Percentiles rank a stretch among this genome's conserved stretches.
Conservation (phyloP, 805 yeast genomes). For the Ogataea pilisensis region DNA sequence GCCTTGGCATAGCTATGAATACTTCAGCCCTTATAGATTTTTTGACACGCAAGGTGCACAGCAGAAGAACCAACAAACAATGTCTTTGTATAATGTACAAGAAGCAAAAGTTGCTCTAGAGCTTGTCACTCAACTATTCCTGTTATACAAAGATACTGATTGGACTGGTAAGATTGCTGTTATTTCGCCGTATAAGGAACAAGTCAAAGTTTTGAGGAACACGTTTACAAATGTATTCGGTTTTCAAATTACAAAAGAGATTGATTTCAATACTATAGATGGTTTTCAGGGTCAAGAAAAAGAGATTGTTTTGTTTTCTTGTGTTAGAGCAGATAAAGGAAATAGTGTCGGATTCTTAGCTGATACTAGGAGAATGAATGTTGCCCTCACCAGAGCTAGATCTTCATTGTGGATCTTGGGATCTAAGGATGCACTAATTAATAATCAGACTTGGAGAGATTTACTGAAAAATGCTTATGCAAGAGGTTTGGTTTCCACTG, state of each 20-base stretch:
- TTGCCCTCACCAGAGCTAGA: conserved; percentile 90
- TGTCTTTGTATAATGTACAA: conserved; percentile 63
- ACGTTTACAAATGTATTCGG: conserved; percentile 63
- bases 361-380: conserved; percentile 94
- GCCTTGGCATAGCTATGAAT: conserved; percentile 65
- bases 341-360: conserved; percentile 74
- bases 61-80: conserved; percentile 55
- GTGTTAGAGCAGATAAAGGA: conserved; percentile 80
- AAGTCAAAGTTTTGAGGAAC: conserved; percentile 55
- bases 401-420: conserved; percentile 93
- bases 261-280: conserved; percentile 93
- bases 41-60: conserved; percentile 69
- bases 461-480: conserved; percentile 61
- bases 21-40: conserved; percentile 73
- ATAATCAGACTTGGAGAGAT: conserved; percentile 70
- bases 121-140: conserved; percentile 51
- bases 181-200: conserved; percentile 94
- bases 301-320: conserved; percentile 87
- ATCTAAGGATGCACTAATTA: conserved; percentile 56
- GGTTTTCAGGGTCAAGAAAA: conserved; percentile 99
- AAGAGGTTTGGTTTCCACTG: conserved; percentile 33
- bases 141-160: conserved; percentile 42
- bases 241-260: conserved; percentile 50
- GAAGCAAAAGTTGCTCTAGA: conserved; percentile 78
- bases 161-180: conserved; percentile 79